Evolutionary conservation across 2,329 filamentous ascomycete genomes (phyloP).

Genomic region (Diaporthe ilicicola): DNA sequence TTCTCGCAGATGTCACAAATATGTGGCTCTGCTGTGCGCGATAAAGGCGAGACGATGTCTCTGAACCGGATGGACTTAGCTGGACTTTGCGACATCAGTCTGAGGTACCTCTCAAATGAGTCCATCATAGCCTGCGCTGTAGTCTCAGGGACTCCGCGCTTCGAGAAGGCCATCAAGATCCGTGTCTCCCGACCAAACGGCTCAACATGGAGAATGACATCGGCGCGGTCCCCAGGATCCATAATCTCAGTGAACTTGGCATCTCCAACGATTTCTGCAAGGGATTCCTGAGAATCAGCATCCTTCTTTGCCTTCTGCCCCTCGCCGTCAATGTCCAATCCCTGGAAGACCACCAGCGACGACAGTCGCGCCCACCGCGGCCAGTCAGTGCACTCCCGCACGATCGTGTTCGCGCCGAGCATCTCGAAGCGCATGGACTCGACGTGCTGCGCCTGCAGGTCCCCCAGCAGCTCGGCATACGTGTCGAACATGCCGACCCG

Average conservation of each 20-base stretch:
- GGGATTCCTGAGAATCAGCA: background rate
- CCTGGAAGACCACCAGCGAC: background rate
- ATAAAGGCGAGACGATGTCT: background rate
- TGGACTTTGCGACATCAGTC: background rate
- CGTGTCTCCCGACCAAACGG: background rate
- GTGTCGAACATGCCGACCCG: background rate
- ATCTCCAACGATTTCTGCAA: background rate
- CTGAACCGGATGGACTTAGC: background rate
- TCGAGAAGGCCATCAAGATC: background rate
- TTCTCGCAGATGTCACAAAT: background rate
- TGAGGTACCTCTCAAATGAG: background rate
- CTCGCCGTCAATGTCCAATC: background rate
- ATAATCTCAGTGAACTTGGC: background rate
- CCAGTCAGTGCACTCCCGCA: background rate
- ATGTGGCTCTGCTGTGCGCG: background rate
- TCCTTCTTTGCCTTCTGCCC: background rate
- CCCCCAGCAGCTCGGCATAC: background rate
- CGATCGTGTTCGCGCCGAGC: background rate
- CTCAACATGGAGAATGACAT: background rate
- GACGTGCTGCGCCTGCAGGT: background rate
- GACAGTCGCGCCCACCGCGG: background rate
- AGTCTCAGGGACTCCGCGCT: background rate
- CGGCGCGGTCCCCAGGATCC: background rate
- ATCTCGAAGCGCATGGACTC: background rate
- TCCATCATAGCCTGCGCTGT: background rate